A percentile compares a stretch with the other conserved stretches of the same genome.
Conservation (phyloP, 768 basidiomycete species). For the Boletus rubroflammeus region DNA sequence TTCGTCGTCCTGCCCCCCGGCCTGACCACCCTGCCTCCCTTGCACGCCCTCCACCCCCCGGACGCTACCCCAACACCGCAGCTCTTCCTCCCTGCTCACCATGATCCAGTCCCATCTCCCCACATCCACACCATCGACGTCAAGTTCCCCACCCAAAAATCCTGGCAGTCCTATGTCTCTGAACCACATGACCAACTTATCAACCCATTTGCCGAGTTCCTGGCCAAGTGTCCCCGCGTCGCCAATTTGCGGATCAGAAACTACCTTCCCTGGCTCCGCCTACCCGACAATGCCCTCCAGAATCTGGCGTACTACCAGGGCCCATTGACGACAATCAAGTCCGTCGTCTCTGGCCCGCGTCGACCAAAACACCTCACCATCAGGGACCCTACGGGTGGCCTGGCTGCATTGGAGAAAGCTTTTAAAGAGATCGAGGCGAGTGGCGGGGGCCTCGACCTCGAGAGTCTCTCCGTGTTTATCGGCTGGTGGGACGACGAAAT, state of each 20-base stretch:
- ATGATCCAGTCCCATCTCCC: conserved; percentile 17
- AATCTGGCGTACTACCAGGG: conserved; percentile 22
- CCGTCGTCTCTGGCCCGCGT: conserved; percentile 21
- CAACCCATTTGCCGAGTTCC: conserved; percentile 24
- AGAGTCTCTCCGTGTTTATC: conserved; percentile 34
- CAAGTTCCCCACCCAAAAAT: conserved; percentile 30
- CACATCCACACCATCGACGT: conserved; percentile 30
- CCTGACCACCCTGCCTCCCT: not conserved
- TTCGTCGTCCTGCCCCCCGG: conserved; percentile 10
- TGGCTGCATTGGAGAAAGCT: conserved; percentile 22
- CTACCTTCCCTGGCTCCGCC: conserved; percentile 25
- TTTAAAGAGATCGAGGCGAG: conserved; percentile 25
- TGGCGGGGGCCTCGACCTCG: conserved; percentile 21
- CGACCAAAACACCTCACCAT: conserved; percentile 22
- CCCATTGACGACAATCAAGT: conserved; percentile 26
- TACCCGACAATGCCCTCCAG: conserved; percentile 20
- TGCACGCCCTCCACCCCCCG: conserved; percentile 10
- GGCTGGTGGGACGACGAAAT: conserved; percentile 47
- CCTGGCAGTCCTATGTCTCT: conserved; percentile 26
- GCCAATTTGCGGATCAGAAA: conserved; percentile 24
- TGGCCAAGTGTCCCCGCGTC: conserved; percentile 23
- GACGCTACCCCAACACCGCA: not conserved
- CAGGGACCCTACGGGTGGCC: conserved; percentile 21
- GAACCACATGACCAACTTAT: conserved; percentile 29
- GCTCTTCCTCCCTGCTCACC: conserved; percentile 4